Evolutionary conservation across 2,329 filamentous ascomycete species (phyloP).

Genomic region (Magnaporthiopsis incrustans): DNA sequence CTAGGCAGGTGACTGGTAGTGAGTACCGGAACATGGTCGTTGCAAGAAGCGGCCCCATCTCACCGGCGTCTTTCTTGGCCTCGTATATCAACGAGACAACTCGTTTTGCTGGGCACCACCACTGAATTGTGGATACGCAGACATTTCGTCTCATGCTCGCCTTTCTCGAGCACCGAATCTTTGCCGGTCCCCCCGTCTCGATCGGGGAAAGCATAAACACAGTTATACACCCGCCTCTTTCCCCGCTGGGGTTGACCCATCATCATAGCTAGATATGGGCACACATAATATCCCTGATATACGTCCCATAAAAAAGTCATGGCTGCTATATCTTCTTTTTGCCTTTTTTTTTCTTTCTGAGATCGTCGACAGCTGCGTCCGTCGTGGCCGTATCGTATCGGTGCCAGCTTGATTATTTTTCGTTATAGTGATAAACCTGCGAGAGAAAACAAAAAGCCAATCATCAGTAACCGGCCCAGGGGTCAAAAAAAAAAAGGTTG

Average conservation of each 20-base stretch:
- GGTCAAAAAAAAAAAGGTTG: background rate
- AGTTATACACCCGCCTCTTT: background rate
- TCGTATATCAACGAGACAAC: background rate
- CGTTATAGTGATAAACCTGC: conserved; percentile 85
- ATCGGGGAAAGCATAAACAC: background rate
- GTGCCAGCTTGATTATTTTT: conserved; percentile 40
- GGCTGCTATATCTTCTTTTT: background rate
- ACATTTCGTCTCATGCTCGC: background rate
- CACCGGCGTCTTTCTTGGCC: background rate
- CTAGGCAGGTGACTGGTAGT: background rate
- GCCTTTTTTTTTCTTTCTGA: background rate
- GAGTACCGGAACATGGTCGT: background rate
- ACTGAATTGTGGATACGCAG: background rate
- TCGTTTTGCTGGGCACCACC: background rate
- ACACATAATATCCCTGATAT: background rate
- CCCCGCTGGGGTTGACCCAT: background rate
- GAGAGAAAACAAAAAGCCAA: conserved; percentile 11
- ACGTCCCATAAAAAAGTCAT: background rate
- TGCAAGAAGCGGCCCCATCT: background rate
- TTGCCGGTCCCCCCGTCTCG: background rate
- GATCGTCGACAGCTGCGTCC: background rate
- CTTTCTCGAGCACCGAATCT: background rate
- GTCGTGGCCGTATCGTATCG: too few species aligned
- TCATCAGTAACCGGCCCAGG: background rate
- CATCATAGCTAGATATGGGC: background rate